phyloP scores from a whole-genome alignment of 352 stramenopile species.

The Globisporangium sylvaticum region DNA sequence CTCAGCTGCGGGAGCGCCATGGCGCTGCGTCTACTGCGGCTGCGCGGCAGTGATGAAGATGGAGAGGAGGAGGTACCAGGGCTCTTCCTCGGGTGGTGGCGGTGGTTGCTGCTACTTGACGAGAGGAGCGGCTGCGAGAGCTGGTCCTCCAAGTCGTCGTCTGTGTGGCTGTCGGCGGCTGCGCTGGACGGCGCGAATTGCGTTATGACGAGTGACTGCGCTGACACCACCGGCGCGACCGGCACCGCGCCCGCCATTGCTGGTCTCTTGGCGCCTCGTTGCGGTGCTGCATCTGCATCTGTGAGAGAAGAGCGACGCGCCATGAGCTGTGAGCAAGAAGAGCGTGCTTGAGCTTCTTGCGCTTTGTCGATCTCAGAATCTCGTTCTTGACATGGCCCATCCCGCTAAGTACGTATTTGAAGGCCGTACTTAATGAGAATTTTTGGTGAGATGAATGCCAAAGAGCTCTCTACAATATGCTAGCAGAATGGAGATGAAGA shows the following conservation, averaged over 20 bases:
- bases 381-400: neutral
- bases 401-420: neutral
- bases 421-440: neutral
- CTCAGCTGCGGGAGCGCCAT: constrained; percentile 25
- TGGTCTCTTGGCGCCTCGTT: constrained; percentile 1
- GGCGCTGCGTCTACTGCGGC: neutral
- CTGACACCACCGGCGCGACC: neutral
- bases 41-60: too few relatives aligned
- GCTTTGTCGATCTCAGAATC: neutral
- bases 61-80: neutral
- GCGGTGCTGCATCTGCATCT: neutral
- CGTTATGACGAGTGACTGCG: neutral
- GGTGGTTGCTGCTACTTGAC: neutral
- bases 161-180: neutral
- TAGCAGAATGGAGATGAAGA: neutral
- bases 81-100: neutral
- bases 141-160: neutral
- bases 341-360: neutral
- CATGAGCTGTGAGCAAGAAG: neutral
- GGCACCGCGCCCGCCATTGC: neutral
- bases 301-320: constrained; percentile 2
- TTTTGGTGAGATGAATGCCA: neutral
- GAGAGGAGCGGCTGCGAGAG: constrained; percentile 8
- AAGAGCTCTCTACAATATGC: neutral
- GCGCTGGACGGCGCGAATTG: neutral